Evolutionary conservation across 1,284 basidiomycete genomes (phyloP), one percentile per base, ranked within the genome.

Genomic region (Cryptococcus sp.): DNA sequence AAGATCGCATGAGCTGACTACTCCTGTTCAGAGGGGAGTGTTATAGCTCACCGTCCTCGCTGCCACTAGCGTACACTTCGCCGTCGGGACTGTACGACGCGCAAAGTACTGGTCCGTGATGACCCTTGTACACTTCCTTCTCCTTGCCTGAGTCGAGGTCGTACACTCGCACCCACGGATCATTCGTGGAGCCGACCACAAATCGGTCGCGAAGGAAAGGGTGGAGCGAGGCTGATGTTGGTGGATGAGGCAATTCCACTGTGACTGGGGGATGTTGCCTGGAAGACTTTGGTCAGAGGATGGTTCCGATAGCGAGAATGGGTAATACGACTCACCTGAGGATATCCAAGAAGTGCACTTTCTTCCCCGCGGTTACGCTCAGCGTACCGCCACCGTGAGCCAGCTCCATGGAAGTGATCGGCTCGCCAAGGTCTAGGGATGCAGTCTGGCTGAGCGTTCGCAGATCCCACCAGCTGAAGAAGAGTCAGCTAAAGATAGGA

Each of bases 151-250:
- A 85, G 41, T 81, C 76, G 70, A 93, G 87, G 45, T 90, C 89
- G 73, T 97, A 94, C 38, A 98, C 86, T 45, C 95, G 83, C 22
- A 99, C 93, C 96, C 96, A 99, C 64, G 96, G 93, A 77, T 99
- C 96, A 13, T 83, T 85, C 45, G 84, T 83, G 62, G 87, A 90
- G n/a, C 96, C 95, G 0, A 91, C 93, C 45, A 98, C 88, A 77
- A 98, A 98, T 35, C 91, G 84, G 77, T 96, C 91, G 68, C 91
- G 87, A 49, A 85, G 78, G 59, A 89, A 85, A 1, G 96, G 96
- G 73, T 98, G 94, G 47, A 98, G 86, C 1, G 91, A 93, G 22
- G 91, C 93, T 5, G 90, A 94, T 0, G 92, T 94, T 2, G 92
- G 91, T 17, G 88, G 83, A 72, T 94, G 93, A 10, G 87, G 83